Conservation (phyloP, 139 green algal genomes). For the Coccomyxa sp. region DNA sequence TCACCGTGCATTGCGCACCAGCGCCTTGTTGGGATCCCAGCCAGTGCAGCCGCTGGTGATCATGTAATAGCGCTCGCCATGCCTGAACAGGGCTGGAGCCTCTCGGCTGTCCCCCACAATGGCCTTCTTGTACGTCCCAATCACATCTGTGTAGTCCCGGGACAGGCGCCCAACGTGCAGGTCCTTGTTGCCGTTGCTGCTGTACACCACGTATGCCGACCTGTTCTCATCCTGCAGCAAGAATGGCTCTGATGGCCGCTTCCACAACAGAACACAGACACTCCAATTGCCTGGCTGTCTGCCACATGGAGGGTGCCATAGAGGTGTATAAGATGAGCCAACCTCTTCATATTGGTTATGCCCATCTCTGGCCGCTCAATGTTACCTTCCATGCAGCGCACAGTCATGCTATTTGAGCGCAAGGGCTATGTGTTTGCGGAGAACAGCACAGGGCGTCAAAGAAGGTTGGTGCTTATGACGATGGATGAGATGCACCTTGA, state of each 20-base stretch:
- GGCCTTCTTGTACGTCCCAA: neutral
- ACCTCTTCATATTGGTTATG: too few species aligned
- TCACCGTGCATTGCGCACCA: slow-evolving; percentile 23
- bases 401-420: too few species aligned
- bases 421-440: too few species aligned
- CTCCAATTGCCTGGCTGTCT: too few species aligned
- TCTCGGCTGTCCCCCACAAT: slow-evolving; percentile 18
- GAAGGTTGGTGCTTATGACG: too few species aligned
- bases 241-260: neutral
- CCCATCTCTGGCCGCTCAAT: too few species aligned
- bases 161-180: slow-evolving; percentile 36
- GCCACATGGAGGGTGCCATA: too few species aligned
- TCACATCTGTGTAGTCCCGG: slow-evolving; percentile 18
- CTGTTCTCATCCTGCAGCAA: slow-evolving; percentile 25
- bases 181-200: slow-evolving; percentile 37
- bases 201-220: slow-evolving; percentile 33
- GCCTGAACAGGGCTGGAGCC: slow-evolving; percentile 44
- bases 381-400: too few species aligned
- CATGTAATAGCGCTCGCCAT: slow-evolving; percentile 30
- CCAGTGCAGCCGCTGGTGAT: slow-evolving; percentile 53
- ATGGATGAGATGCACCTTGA: slow-evolving; percentile 19
- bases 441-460: too few species aligned
- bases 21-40: slow-evolving; percentile 37
- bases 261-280: too few species aligned
- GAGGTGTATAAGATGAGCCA: too few species aligned